Conservation (phyloP, 129 eudicot genomes). For the Ambrosia artemisiifolia region DNA sequence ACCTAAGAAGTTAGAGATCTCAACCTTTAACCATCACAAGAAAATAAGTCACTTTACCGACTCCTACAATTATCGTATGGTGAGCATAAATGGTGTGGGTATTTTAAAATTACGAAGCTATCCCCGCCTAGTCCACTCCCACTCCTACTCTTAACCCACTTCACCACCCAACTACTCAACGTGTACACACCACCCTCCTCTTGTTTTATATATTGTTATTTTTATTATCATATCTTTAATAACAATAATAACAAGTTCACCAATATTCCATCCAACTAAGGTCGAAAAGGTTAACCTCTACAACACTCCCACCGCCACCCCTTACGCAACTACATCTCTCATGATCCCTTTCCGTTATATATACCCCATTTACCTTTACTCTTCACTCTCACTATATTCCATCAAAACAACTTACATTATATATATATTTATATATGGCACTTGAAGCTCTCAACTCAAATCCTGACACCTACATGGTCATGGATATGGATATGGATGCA, state of each 20-base stretch:
- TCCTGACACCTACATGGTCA: constrained; percentile 10
- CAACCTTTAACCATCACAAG: too few relatives aligned
- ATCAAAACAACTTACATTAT: too few relatives aligned
- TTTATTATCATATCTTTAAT: neutral
- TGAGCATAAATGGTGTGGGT: too few relatives aligned
- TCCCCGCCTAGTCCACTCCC: constrained; percentile 52
- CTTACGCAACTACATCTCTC: constrained; percentile 46
- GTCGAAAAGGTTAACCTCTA: constrained; percentile 30
- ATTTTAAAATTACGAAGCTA: neutral
- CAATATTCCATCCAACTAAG: constrained; percentile 31
- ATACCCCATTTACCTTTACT: neutral
- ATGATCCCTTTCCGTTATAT: constrained; percentile 12
- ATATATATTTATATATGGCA: constrained; percentile 42
- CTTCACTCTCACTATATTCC: constrained; percentile 1
- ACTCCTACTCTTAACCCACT: constrained; percentile 35
- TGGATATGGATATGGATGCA: constrained; percentile 34
- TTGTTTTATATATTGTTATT: neutral
- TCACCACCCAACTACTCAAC: constrained; percentile 39
- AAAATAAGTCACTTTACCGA: too few relatives aligned
- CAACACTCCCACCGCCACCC: constrained; percentile 64
- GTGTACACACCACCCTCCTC: constrained; percentile 29
- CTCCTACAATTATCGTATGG: too few relatives aligned
- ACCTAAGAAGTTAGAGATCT: too few relatives aligned
- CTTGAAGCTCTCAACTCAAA: constrained; percentile 52
- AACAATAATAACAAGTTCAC: neutral